Base-by-base conservation (phyloP, 257 asterid genomes). In the Solanum bukasovii region DNA sequence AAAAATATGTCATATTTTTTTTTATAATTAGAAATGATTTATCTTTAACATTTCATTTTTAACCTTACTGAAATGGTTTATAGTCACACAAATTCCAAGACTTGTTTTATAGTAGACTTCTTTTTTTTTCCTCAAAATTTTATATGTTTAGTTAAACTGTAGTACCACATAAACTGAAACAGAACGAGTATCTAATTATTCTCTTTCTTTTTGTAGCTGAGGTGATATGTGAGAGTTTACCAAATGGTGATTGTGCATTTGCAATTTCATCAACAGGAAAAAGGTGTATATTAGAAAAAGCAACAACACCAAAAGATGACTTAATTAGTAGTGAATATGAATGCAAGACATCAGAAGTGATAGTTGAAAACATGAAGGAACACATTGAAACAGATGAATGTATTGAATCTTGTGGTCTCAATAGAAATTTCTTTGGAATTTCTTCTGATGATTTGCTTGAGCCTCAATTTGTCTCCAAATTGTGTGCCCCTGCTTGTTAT, bases 231-330 rank as follows among this genome's bases (percentile, higher is more conserved):
- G 98, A 97, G 90, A 88, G 82, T 56, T 90, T 97, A 72, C 98
- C 98, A 0, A 71, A 89, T 71, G 72, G 91, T 18, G 84, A 89
- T 3, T 97, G 99, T 59, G 88, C 98, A 9, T 93, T 93, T 70
- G 90, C 98, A 42, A 91, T 97, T 37, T 92, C 98, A 13, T 95
- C 99, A 14, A 92, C 99, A 20, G 99, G 98, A 44, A 93, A 97
- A 91, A 93, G 99, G 86, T 97, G 98, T 87, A 90, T 94, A 91
- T 56, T 96, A 87, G 99, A 97, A 94, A 94, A 94, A 38, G 91
- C 72, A 88, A 37, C 63, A 38, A 37, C 63, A 35, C 70, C 73
- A 31, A 91, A 87, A 29, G 91, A 87, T 9, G 95, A 94, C 3
- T 84, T 74, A 88, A 27, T 68, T 3, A 68, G 9, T 68, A 85